A percentile compares a stretch with the other conserved stretches of the same genome.
These are phyloP conservation scores for Pythium chondricola DNA, from an alignment of 352 stramenopile genomes.

Conservation along the genomic window DNA sequence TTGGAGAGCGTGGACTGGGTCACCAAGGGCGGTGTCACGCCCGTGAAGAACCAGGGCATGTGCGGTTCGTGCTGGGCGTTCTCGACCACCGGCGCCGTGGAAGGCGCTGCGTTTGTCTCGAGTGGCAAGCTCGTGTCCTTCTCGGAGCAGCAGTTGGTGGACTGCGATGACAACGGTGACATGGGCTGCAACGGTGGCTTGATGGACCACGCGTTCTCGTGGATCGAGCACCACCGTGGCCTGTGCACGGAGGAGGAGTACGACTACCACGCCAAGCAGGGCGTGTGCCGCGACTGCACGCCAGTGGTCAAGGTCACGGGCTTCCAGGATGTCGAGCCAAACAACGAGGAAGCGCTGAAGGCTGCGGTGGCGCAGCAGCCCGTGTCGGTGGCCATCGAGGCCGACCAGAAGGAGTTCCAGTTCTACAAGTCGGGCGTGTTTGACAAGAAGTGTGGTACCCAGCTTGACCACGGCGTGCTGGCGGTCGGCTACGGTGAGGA, in stretches of 20 bases:
- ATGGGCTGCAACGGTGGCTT: slow-evolving; percentile 96
- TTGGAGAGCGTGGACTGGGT: slow-evolving; percentile 93
- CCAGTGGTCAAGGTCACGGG: slow-evolving; percentile 81
- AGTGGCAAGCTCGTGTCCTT: slow-evolving; percentile 88
- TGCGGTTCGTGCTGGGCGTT: slow-evolving; percentile 98
- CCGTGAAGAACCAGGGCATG: slow-evolving; percentile 95
- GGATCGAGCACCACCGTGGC: slow-evolving; percentile 88
- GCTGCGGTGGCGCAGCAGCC: slow-evolving; percentile 90
- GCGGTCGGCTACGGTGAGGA: slow-evolving; percentile 93
- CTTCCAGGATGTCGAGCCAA: slow-evolving; percentile 83
- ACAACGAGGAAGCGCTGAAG: slow-evolving; percentile 83
- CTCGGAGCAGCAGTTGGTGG: slow-evolving; percentile 97
- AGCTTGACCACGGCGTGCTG: slow-evolving; percentile 97
- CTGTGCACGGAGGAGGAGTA: slow-evolving; percentile 96
- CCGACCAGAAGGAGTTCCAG: slow-evolving; percentile 92
- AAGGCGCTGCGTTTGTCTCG: slow-evolving; percentile 94
- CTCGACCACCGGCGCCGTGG: slow-evolving; percentile 95
- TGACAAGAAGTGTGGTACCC: slow-evolving; percentile 73
- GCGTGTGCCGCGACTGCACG: slow-evolving; percentile 77
- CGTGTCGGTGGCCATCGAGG: slow-evolving; percentile 93
- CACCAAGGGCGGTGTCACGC: slow-evolving; percentile 90
- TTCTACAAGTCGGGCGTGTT: slow-evolving; percentile 96
- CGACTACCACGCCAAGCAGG: slow-evolving; percentile 85
- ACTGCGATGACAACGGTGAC: slow-evolving; percentile 94
- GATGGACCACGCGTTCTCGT: slow-evolving; percentile 97